Base-by-base conservation (phyloP, 192 early-diverging fungal genomes). In the Ramicandelaber brevisporus region DNA sequence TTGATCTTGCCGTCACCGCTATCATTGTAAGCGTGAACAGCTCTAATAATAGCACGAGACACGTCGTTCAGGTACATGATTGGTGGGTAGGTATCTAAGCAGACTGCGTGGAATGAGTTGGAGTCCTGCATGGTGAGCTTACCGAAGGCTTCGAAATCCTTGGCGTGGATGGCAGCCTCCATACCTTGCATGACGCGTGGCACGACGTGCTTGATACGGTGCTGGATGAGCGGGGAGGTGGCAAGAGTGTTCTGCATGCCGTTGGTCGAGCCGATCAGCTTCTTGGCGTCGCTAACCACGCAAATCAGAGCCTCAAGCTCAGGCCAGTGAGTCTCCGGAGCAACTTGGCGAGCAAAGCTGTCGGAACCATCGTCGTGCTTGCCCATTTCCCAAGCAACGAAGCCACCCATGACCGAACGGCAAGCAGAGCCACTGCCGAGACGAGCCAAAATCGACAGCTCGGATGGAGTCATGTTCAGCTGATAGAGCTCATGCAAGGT, bases 21-120 rank as follows among this genome's bases (percentile, higher is more conserved):
- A 20, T 31, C 27, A 46, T 98, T 98, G 65, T 83, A 93, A 14
- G 66, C 72, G 20, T 73, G 73, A 31, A 98, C 57, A 22, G 93
- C 48, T 18, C 48, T 48, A 42, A 89, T 79, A 29, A 99, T 73
- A 28, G 70, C 68, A 26, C 80, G 68, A 28, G 86, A 92, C 14
- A 78, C 69, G 51, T 96, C 88, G 59, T 86, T 96, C 53, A 99
- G 50, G 50, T 99, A 99, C 35, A 88, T 79, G 42, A 99, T 88
- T 11, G 93, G 93, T 17, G 93, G 93, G 53, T 63, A 93, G 5
- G 90, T 95, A 56, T 99, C 93, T n/a, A 95, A 53, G 48, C 90
- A 96, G 20, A 85, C 76, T 19, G 90, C 80, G 48, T 99, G 93
- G 76, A 99, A 99, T 54, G 86, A 83, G 69, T 99, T 99, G 12